These are phyloP conservation scores for Hymenoscyphus linearis DNA, from an alignment of 2,329 filamentous ascomycete species.

Conservation along the genomic window DNA sequence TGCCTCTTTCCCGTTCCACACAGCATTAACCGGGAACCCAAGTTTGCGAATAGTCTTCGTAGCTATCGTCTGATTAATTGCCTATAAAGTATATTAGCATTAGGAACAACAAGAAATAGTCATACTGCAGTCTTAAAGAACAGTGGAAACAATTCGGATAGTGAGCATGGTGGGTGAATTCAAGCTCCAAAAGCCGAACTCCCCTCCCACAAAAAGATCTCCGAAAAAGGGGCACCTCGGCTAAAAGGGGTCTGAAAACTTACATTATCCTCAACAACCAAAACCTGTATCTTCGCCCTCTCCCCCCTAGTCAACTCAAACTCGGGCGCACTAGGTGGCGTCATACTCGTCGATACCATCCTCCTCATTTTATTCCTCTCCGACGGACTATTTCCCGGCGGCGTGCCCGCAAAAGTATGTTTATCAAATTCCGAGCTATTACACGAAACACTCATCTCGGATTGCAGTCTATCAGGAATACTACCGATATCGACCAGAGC, in stretches of 20 bases:
- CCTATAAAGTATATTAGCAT: constrained; percentile 12
- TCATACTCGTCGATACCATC: constrained; percentile 17
- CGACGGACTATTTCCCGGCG: constrained; percentile 32
- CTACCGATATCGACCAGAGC: constrained; percentile 56
- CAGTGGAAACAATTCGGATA: background rate
- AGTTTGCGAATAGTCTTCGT: constrained; percentile 69
- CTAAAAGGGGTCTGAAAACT: constrained; percentile 30
- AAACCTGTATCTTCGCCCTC: constrained; percentile 59
- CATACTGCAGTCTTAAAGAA: background rate
- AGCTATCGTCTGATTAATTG: constrained; percentile 71
- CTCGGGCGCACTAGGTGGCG: constrained; percentile 32
- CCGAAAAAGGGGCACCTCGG: background rate
- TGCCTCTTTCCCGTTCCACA: constrained; percentile 75
- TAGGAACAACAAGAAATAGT: too few species aligned
- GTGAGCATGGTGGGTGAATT: background rate
- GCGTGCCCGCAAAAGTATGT: constrained; percentile 32
- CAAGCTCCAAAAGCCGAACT: too few species aligned
- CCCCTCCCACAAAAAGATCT: background rate
- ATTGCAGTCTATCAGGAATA: constrained; percentile 63
- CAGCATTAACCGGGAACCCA: constrained; percentile 64
- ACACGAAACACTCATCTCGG: constrained; percentile 59
- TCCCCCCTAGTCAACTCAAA: constrained; percentile 50
- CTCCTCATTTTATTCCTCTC: constrained; percentile 8
- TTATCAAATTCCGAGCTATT: constrained; percentile 60
- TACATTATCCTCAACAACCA: constrained; percentile 78